Evolutionary conservation across 73 alveolate species (phyloP), one percentile per base, ranked within the genome.

Genomic region (Blepharisma stoltei): DNA sequence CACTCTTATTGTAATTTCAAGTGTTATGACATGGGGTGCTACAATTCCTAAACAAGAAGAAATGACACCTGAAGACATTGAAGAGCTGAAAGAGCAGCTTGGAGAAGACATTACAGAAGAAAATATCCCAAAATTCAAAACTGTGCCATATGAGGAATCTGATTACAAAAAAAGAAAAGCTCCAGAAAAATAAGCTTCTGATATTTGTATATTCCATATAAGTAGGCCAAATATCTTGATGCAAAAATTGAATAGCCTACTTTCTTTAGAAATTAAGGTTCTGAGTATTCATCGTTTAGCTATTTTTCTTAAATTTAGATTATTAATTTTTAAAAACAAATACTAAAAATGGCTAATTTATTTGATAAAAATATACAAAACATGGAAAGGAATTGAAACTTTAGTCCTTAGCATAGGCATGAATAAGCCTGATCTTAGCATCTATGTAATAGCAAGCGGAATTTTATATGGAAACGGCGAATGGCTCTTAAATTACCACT

Each of bases 401-500:
- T 76, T 95, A n/a, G 45, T 88, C 92, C 88, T 54, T 89, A 11
- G 80, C 92, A 18, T 87, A 83, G 73, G 87, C 93, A 53, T 84
- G 88, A 67, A 69, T 44, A 69, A 94, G 89, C 54, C 81, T 84
- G 86, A 83, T 97, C 47, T 90, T 83, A 38, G 23, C 76, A 97
- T 91, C 2, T 93, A 91, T 69, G 97, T 97, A 2, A 83, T 97
- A 20, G 89, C 98, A 27, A 89, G 99, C 1, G 99, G 99, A 14
- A 78, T 97, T 60, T 81, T 89, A 11, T 97, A 97, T 78, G 99
- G 99, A 1, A 93, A 93, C 70, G 99, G 99, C 6, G 95, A 90
- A 43, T 52, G 67, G 6, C 82, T 83, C 21, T 91, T 93, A 81
- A 67, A 86, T 48, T 87, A 90, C 67, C 88, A 75, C 67, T 91